Conservation (phyloP, 306 rosid genomes). For the Canavalia gladiata region DNA sequence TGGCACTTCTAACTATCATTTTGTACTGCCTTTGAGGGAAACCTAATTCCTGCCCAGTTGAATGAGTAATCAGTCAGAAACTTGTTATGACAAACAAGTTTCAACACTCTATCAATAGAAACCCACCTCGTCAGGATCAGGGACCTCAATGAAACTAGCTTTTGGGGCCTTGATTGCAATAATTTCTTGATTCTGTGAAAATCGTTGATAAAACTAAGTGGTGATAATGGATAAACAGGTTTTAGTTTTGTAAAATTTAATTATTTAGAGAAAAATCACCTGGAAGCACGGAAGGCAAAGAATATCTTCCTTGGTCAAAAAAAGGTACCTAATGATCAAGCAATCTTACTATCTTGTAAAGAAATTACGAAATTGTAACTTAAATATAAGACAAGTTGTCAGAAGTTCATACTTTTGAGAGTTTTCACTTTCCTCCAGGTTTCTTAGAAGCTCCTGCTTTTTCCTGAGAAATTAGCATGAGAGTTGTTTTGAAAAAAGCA, state of each 20-base stretch:
- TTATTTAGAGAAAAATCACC: constrained; percentile 57
- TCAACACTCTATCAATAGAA: constrained; percentile 44
- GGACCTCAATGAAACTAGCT: constrained; percentile 80
- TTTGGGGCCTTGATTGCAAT: constrained; percentile 83
- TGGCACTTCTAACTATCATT: constrained; percentile 77
- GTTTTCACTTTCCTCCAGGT: constrained; percentile 61
- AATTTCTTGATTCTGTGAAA: constrained; percentile 71
- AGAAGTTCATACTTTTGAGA: constrained; percentile 60
- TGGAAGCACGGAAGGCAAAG: constrained; percentile 72
- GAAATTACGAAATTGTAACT: constrained; percentile 37
- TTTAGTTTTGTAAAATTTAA: constrained; percentile 21
- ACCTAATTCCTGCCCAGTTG: constrained; percentile 65
- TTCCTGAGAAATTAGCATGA: constrained; percentile 60
- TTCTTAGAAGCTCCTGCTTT: constrained; percentile 69
- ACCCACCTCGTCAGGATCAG: constrained; percentile 89
- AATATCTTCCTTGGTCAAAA: constrained; percentile 71
- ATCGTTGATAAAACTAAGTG: constrained; percentile 50
- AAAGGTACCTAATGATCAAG: constrained; percentile 66
- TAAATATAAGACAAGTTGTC: neutral
- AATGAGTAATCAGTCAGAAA: constrained; percentile 49
- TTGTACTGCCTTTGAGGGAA: constrained; percentile 70
- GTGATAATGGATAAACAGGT: constrained; percentile 33
- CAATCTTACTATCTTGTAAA: constrained; percentile 43
- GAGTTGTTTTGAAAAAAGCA: constrained; percentile 31
- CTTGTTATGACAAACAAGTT: constrained; percentile 14